Evolutionary conservation across 768 basidiomycete genomes (phyloP), one percentile per base, ranked within the genome.

Genomic region (Leucocoprinus birnbaumii): DNA sequence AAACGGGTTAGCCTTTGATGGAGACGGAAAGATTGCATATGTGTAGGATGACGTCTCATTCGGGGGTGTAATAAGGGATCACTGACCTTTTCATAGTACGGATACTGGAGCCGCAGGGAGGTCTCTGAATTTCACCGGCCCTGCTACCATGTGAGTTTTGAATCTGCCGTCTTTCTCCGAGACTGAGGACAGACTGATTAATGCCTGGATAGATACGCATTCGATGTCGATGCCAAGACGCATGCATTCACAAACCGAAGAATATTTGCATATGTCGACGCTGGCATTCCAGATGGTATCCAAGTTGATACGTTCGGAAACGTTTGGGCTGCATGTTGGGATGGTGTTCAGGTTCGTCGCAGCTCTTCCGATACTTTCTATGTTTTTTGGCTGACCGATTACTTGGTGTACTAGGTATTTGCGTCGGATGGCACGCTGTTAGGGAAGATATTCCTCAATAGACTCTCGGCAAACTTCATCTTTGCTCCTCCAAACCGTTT

Each of bases 1-100:
- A 42, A 93, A 92, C 62, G 91, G 89, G 1, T 79, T 92, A 51
- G 86, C 87, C 0, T 85, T 91, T 65, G 79, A 79, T 18, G 68
- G 72, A 1, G 82, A 86, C 58, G 87, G 88, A 6, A 78, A 68
- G 47, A 79, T 72, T 5, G 88, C 82, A 3, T 92, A 86, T 63
- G 73, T 91, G 87, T 75, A 61, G n/a, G 70, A 65, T 2, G 31
- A 31, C 31, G 6, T 31, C 5, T 5, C 31, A 5, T 31, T 31
- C 31, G 31, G 31, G 6, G 5, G 31, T 11, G 31, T 31, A 5
- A 31, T 31, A 31, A 5, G 11, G n/a, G n/a, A n/a, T n/a, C n/a
- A n/a, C n/a, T n/a, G n/a, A n/a, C n/a, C n/a, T n/a, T n/a, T n/a
- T 35, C n/a, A 51, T 51, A 84, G 83, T 25, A 62, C 80, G 10